These are phyloP conservation scores for Cutaneotrichosporon cyanovorans DNA, from an alignment of 1,284 basidiomycete genomes.

Conservation along the genomic window DNA sequence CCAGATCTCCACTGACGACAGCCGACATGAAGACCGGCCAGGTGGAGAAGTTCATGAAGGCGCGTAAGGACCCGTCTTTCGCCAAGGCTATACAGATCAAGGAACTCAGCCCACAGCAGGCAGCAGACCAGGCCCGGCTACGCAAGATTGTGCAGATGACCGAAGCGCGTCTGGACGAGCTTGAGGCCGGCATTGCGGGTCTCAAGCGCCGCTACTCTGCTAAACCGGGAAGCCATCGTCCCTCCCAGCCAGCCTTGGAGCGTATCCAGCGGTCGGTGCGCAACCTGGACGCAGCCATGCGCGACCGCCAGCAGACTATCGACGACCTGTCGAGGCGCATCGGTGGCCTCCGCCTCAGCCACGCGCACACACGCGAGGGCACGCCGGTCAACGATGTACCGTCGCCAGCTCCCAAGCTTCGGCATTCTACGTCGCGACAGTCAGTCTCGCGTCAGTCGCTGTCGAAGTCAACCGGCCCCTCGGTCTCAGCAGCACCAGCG, in stretches of 20 bases:
- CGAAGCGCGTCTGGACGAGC: constrained; percentile 44
- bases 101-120: constrained; percentile 50
- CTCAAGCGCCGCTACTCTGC: constrained; percentile 34
- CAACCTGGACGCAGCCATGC: constrained; percentile 47
- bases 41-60: constrained; percentile 48
- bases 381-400: neutral
- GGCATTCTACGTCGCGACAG: too few species aligned
- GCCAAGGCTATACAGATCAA: constrained; percentile 48
- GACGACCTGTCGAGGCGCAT: constrained; percentile 47
- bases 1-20: constrained; percentile 29
- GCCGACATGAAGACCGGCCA: constrained; percentile 48
- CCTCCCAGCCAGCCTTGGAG: constrained; percentile 40
- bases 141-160: constrained; percentile 44
- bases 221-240: neutral
- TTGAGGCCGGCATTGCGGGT: constrained; percentile 26
- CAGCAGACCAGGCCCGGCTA: constrained; percentile 47
- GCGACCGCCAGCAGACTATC: constrained; percentile 43
- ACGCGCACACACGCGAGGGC: constrained; percentile 5
- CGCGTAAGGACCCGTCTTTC: constrained; percentile 48
- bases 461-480: too few species aligned
- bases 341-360: constrained; percentile 29
- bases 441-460: too few species aligned
- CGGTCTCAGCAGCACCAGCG: neutral
- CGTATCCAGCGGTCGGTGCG: constrained; percentile 48
- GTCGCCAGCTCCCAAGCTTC: too few species aligned